These are phyloP conservation scores for Rhytidiadelphus loreus DNA, from an alignment of 225 moss, liverwort and hornwort species.

Conservation along the genomic window DNA sequence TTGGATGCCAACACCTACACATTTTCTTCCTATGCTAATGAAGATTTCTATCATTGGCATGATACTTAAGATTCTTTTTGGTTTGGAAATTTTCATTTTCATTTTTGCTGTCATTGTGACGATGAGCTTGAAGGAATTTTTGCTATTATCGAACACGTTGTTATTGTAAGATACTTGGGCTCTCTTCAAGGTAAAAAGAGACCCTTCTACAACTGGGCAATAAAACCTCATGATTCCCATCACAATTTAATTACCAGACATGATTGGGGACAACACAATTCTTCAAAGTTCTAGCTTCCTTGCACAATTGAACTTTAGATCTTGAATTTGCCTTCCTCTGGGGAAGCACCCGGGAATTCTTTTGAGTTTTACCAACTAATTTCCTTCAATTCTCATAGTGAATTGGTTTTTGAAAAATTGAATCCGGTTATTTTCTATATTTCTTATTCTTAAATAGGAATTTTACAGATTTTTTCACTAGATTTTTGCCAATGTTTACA, in stretches of 20 bases:
- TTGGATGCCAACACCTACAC: not conserved
- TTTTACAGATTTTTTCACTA: too few species aligned
- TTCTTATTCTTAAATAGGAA: too few species aligned
- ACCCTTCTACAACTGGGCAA: not conserved
- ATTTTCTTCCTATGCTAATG: not conserved
- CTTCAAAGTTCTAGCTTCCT: not conserved
- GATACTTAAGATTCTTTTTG: too few species aligned
- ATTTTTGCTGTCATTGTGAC: not conserved
- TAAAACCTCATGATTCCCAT: not conserved
- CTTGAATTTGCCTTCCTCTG: not conserved
- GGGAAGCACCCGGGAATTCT: too few species aligned
- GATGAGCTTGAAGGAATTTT: too few species aligned
- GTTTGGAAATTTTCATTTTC: not conserved
- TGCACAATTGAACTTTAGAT: too few species aligned
- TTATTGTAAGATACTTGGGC: not conserved
- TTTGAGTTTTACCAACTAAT: too few species aligned
- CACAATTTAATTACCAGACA: not conserved
- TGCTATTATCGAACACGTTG: not conserved
- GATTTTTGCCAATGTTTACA: too few species aligned
- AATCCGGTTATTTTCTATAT: too few species aligned
- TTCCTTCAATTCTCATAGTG: too few species aligned
- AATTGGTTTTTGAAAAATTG: too few species aligned
- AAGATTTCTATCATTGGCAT: not conserved
- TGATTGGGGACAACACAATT: too few species aligned
- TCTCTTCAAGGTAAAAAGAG: not conserved